Percentiles rank a stretch among this genome's conserved stretches.
Evolutionary conservation across 345 rosid species (phyloP).

Genomic region (Citrus maxima): DNA sequence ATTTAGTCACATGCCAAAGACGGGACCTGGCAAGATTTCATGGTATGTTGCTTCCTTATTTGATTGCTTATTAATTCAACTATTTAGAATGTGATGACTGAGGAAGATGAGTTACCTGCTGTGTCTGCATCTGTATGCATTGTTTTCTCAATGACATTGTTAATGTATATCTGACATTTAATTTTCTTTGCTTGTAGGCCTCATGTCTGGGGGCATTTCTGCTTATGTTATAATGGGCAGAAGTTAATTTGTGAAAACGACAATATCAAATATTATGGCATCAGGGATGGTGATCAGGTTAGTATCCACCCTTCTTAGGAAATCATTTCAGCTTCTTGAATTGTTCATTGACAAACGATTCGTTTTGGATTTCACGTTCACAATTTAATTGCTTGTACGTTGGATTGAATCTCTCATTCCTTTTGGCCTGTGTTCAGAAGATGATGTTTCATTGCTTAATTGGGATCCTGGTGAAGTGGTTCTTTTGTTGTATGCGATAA

Average conservation of each 20-base stretch:
- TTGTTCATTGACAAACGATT: background rate
- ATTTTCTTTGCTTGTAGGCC: constrained; percentile 42
- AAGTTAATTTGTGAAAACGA: constrained; percentile 55
- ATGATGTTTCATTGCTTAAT: background rate
- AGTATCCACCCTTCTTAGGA: background rate
- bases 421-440: background rate
- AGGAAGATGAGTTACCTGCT: background rate
- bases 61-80: too few relatives aligned
- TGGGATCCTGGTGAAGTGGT: background rate
- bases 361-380: background rate
- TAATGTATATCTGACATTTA: background rate
- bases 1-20: constrained; percentile 55
- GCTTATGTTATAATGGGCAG: constrained; percentile 58
- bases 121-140: background rate
- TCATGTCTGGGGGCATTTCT: constrained; percentile 90
- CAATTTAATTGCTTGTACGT: background rate
- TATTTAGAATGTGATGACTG: too few relatives aligned
- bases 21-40: constrained; percentile 67
- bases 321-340: background rate
- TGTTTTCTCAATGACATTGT: background rate
- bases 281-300: constrained; percentile 87
- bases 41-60: constrained; percentile 38
- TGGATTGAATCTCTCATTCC: background rate
- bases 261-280: constrained; percentile 48
- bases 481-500: background rate